A percentile compares a stretch with the other conserved stretches of the same genome.
These are phyloP conservation scores for Wickerhamomyces strasburgensis DNA, from an alignment of 805 yeast genomes.

Conservation along the genomic window DNA sequence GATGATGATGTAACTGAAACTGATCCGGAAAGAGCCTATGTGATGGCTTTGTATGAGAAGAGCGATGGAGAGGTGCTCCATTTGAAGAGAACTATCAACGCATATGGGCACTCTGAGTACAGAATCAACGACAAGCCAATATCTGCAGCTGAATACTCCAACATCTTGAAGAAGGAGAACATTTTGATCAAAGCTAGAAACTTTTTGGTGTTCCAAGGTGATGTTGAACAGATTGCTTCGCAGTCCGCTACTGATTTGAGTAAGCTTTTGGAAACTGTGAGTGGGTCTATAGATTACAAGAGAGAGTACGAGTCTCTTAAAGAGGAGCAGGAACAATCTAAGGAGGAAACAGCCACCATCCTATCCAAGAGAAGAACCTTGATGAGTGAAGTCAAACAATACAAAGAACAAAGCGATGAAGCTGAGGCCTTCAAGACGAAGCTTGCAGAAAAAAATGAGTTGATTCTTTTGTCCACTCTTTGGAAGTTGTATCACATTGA, in stretches of 20 bases:
- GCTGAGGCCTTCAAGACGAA: constrained; percentile 61
- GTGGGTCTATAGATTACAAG: constrained; percentile 70
- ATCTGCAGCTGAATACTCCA: constrained; percentile 59
- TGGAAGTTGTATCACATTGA: constrained; percentile 65
- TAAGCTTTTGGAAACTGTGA: constrained; percentile 68
- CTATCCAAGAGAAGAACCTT: constrained; percentile 65
- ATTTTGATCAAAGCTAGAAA: constrained; percentile 86
- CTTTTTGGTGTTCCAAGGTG: constrained; percentile 94
- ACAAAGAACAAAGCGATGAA: constrained; percentile 69
- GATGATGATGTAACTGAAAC: constrained; percentile 20
- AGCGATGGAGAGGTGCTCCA: constrained; percentile 52
- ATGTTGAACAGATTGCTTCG: constrained; percentile 88
- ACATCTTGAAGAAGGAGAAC: constrained; percentile 66
- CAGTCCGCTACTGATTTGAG: constrained; percentile 77
- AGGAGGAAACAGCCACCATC: constrained; percentile 55
- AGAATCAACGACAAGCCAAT: constrained; percentile 56
- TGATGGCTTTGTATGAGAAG: constrained; percentile 69
- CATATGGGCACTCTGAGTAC: constrained; percentile 62
- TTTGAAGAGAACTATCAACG: constrained; percentile 57
- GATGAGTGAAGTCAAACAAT: constrained; percentile 71
- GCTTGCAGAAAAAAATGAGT: constrained; percentile 40
- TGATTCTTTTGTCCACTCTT: constrained; percentile 47
- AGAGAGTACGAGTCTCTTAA: constrained; percentile 61
- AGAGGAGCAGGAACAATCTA: constrained; percentile 62
- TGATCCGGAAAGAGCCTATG: constrained; percentile 53